Conservation (phyloP, 352 stramenopile genomes). For the Phytopythium cucurbitacearum region DNA sequence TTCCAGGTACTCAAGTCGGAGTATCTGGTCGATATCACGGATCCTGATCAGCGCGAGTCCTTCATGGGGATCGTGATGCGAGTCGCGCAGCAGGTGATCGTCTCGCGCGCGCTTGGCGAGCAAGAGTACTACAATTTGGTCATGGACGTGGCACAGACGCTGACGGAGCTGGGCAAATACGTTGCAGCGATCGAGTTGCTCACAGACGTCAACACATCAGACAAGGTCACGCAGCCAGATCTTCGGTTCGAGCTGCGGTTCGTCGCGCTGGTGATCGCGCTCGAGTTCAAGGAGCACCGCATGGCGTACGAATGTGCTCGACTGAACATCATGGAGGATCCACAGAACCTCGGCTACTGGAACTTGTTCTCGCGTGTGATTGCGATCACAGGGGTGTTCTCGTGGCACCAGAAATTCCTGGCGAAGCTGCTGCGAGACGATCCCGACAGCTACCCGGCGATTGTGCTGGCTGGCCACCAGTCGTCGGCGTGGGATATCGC, state of each 20-base stretch:
- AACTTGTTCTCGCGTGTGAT: constrained; percentile 84
- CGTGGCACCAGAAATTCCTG: constrained; percentile 86
- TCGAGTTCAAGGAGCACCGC: constrained; percentile 82
- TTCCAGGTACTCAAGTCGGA: constrained; percentile 81
- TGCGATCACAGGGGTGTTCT: constrained; percentile 79
- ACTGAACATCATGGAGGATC: constrained; percentile 86
- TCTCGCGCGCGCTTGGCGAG: constrained; percentile 66
- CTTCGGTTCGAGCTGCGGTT: constrained; percentile 81
- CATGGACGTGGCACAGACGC: constrained; percentile 72
- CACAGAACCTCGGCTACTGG: constrained; percentile 78
- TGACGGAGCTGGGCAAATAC: constrained; percentile 79
- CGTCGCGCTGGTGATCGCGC: constrained; percentile 73
- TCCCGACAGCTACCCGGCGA: constrained; percentile 71
- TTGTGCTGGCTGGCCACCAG: constrained; percentile 77
- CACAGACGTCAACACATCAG: constrained; percentile 82
- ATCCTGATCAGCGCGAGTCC: constrained; percentile 65
- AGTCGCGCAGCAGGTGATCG: constrained; percentile 77
- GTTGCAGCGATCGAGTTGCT: constrained; percentile 81
- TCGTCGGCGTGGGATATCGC: constrained; percentile 83
- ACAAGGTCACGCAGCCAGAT: constrained; percentile 72
- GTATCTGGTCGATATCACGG: constrained; percentile 79
- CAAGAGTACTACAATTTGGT: constrained; percentile 75
- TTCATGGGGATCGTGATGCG: constrained; percentile 86
- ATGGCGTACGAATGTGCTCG: constrained; percentile 87
- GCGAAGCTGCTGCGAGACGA: constrained; percentile 77